phyloP scores from a whole-genome alignment of 1,139 yeast species.

The Candida sanyaensis region DNA sequence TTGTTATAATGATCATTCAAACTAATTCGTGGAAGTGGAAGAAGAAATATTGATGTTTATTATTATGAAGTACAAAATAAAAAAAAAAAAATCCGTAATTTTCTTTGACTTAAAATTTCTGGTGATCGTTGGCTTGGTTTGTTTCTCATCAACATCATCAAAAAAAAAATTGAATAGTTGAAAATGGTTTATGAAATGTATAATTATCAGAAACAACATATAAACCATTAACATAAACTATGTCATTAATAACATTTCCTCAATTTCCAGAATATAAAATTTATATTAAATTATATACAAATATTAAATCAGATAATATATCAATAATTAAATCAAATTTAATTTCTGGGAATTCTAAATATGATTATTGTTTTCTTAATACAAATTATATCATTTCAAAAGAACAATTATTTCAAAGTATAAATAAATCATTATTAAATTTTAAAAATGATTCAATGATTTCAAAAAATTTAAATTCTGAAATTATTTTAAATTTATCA shows the following conservation, averaged over 20 bases:
- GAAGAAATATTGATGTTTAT: too few species aligned
- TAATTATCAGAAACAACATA: background rate
- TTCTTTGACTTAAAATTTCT: too few species aligned
- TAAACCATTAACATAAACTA: background rate
- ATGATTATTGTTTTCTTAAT: conserved; percentile 44
- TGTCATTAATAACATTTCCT: conserved; percentile 26
- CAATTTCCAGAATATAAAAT: conserved; percentile 32
- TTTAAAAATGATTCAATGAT: conserved; percentile 26
- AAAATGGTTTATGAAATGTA: too few species aligned
- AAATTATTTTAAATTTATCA: conserved; percentile 42
- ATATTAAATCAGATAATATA: conserved; percentile 21
- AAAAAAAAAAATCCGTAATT: too few species aligned
- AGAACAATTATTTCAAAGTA: conserved; percentile 36
- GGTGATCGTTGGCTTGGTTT: too few species aligned
- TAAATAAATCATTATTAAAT: conserved; percentile 38
- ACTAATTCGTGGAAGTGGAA: too few species aligned
- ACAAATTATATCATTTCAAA: conserved; percentile 37
- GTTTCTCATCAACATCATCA: too few species aligned
- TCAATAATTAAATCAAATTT: conserved; percentile 30
- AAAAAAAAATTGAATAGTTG: too few species aligned
- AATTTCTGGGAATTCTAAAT: conserved; percentile 30
- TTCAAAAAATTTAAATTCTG: conserved; percentile 46
- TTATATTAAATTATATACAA: conserved; percentile 25
- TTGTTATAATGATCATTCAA: background rate
- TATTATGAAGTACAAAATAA: too few species aligned